Evolutionary conservation across 108 stramenopile genomes (phyloP).

Genomic region (Discostella pseudostelligera): DNA sequence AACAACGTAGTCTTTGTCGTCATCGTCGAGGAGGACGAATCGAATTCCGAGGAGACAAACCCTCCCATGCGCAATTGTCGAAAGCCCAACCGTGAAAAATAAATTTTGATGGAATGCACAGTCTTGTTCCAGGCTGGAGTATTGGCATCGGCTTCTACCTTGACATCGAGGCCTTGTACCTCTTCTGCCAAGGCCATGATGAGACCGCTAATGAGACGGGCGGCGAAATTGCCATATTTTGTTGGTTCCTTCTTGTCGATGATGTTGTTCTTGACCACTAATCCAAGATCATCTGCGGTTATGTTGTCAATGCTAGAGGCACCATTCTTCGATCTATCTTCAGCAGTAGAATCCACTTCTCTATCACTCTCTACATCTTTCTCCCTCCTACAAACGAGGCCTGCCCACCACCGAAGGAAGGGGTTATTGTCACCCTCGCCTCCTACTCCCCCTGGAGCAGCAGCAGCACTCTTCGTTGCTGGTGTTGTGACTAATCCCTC

Average conservation of each 20-base stretch:
- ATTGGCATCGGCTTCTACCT: conserved; percentile 53
- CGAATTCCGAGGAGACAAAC: conserved; percentile 28
- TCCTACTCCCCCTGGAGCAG: neutral
- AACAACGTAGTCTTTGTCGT: no score
- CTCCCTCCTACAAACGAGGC: neutral
- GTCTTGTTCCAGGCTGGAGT: conserved; percentile 73
- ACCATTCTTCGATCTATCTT: neutral
- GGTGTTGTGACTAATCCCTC: neutral
- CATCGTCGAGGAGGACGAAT: conserved; percentile 12
- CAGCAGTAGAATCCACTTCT: neutral
- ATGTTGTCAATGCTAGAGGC: neutral
- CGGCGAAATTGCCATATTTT: conserved; percentile 49
- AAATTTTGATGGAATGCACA: conserved; percentile 70
- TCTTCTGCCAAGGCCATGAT: conserved; percentile 80
- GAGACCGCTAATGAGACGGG: conserved; percentile 78
- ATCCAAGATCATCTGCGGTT: neutral
- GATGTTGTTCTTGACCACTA: neutral
- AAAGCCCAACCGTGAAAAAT: conserved; percentile 80
- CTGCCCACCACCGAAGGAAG: neutral
- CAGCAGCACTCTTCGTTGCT: neutral
- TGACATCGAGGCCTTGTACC: conserved; percentile 61
- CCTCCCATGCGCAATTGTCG: conserved; percentile 72
- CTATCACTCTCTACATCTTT: neutral
- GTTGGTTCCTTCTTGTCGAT: conserved; percentile 4
- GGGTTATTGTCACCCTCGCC: neutral